Evolutionary conservation across 306 rosid genomes (phyloP).

Genomic region (Coriaria nepalensis): DNA sequence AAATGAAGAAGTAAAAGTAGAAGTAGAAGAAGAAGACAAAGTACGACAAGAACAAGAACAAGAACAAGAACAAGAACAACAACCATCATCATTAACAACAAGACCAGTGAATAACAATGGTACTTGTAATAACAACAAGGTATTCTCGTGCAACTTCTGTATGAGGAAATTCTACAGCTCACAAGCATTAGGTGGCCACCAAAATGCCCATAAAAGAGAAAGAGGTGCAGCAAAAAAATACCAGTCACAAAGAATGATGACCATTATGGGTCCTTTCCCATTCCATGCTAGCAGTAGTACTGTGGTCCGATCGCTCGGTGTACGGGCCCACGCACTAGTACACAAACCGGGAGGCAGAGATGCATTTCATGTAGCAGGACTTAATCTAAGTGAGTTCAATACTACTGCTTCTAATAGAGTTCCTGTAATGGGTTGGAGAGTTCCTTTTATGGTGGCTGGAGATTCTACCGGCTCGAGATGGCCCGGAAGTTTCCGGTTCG

Average conservation of each 20-base stretch:
- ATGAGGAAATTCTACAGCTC: constrained; percentile 84
- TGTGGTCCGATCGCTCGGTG: constrained; percentile 46
- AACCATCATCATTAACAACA: too few species aligned
- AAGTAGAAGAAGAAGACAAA: too few species aligned
- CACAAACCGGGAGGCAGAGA: constrained; percentile 55
- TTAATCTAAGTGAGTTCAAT: constrained; percentile 30
- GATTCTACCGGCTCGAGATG: constrained; percentile 44
- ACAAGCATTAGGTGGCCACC: constrained; percentile 95
- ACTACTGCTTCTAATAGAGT: not conserved
- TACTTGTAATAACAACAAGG: constrained; percentile 14
- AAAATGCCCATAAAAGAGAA: constrained; percentile 92
- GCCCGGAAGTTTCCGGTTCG: constrained; percentile 88
- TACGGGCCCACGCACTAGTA: constrained; percentile 68
- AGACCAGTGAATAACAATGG: too few species aligned
- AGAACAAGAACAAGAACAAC: too few species aligned
- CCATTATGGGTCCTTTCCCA: constrained; percentile 43
- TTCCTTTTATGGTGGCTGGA: constrained; percentile 33
- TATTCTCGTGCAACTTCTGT: constrained; percentile 92
- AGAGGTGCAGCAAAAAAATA: constrained; percentile 86
- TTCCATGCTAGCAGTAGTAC: constrained; percentile 16
- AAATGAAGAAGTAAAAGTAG: too few species aligned
- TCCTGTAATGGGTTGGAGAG: not conserved
- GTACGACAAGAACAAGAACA: too few species aligned
- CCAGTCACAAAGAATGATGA: constrained; percentile 63
- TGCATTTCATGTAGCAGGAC: constrained; percentile 32